These are phyloP conservation scores for Ophiostoma piceae DNA, from an alignment of 2,329 filamentous ascomycete species.

Conservation along the genomic window DNA sequence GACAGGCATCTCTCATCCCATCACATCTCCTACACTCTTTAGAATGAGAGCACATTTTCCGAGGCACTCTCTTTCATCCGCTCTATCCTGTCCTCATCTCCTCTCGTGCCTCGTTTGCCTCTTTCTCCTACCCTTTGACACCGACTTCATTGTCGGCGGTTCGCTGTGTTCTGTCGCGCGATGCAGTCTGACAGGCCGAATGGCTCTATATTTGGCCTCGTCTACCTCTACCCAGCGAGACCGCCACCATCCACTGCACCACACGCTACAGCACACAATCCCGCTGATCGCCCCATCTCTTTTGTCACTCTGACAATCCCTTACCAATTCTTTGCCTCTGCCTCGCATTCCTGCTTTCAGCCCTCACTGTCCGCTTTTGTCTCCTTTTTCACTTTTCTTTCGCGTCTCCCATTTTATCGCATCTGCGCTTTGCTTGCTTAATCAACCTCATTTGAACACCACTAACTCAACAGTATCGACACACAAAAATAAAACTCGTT, in stretches of 20 bases:
- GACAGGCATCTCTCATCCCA: not conserved
- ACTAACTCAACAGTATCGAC: not conserved
- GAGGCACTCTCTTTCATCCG: not conserved
- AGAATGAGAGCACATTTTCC: not conserved
- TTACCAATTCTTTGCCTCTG: not conserved
- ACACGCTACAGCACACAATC: constrained; percentile 5
- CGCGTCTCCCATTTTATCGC: too few species aligned
- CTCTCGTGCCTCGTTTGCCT: not conserved
- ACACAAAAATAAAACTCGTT: not conserved
- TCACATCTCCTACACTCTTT: not conserved
- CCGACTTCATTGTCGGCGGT: not conserved
- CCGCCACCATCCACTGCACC: not conserved
- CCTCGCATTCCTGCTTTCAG: constrained; percentile 8
- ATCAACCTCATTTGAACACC: not conserved
- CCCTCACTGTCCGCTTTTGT: constrained; percentile 8
- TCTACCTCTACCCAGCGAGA: not conserved
- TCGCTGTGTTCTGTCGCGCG: not conserved
- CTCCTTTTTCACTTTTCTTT: not conserved
- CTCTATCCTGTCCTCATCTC: not conserved
- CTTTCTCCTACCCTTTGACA: not conserved
- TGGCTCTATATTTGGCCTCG: not conserved
- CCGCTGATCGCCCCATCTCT: constrained; percentile 12
- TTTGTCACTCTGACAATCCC: constrained; percentile 4
- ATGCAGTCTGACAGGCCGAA: not conserved
- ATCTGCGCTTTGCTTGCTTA: not conserved